Evolutionary conservation across 2,329 filamentous ascomycete genomes (phyloP), one percentile per base, ranked within the genome.

Genomic region (Curvularia spicifera): DNA sequence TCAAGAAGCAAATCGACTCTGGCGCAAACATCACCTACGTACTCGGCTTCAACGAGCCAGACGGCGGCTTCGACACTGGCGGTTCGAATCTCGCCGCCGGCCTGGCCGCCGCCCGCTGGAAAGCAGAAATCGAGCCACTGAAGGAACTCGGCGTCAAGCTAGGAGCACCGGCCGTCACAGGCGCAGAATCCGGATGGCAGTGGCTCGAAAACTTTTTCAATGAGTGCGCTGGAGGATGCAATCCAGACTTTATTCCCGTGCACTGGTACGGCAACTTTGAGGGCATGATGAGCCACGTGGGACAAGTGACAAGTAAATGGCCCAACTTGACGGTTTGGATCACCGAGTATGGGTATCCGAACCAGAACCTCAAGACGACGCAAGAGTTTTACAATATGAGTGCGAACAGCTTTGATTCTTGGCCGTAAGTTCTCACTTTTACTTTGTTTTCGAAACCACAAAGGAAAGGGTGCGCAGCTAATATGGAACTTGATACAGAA

Each of bases 21-120:
- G 80, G 80, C 37, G 82, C 78, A 63, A 87, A 88, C 62, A 86
- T 93, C 69, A 83, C 80, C 12, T 85, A 91, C 67, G 85, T 91
- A 2, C 79, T 94, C n/a, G 84, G 81, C 28, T 93, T 93, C 81
- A 94, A 95, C 76, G 91, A 95, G 72, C 91, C 91, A 0, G 89
- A 94, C 70, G 85, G 84, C 15, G 74, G 79, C 2, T 63, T 69
- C 1, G 67, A 71, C 1, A 82, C 79, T 8, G 89, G 89, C 40
- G 91, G 91, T 3, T 89, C 85, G 62, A 79, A 85, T 62, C 78
- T 93, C 22, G 71, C 80, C 1, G 86, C 89, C 0, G 72, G 79
- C 8, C 72, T 78, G 1, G 91, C 91, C 0, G 91, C 91, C 1
- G 74, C 82, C 51, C 82, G 86, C 7, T 95, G 90, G 90, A 86